Base-by-base conservation (phyloP, 139 green algal species). In the Asterochloris sp. region DNA sequence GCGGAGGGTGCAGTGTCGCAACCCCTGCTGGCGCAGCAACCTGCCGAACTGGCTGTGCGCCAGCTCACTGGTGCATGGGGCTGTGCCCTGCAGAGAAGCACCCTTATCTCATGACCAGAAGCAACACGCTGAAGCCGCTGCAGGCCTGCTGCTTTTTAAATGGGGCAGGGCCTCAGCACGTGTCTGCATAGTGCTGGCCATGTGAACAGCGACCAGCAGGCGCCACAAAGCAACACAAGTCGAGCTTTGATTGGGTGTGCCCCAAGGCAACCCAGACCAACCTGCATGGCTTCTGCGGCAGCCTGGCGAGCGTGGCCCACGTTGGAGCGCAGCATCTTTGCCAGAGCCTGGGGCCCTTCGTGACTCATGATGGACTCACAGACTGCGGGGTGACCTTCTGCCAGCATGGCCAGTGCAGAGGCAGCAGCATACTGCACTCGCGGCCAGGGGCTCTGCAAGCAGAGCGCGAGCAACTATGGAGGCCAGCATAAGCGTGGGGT, bases 261-360 rank as follows among this genome's bases (percentile, higher is more conserved):
- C n/a, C n/a, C 38, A 54, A 6, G 38, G 38, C 6, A 54, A 54
- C 6, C 13, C 21, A 15, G 68, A 23, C 23, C 11, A 23, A 82
- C 78, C 78, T 82, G 78, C 4, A 84, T 29, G 38, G 64, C 74
- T 73, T 85, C 82, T 63, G 74, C 82, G 69, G 82, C 82, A n/a
- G 82, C 74, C 38, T 69, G 68, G 24, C 76, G 81, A 64, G 64
- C 74, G 4, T 82, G 74, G 24, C 29, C 74, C 13, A 74, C 74
- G 13, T 63, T 75, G 14, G 28, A 68, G 23, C 26, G 38, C 74
- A 85, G 63, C 73, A 85, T 78, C 24, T 19, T 38, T 29, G 74
- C 24, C 21, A 85, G 63, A 14, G 63, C 24, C 21, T 63, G 38
- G 28, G 81, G 17, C 29, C 82, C 82, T 16, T 64, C 82, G 63